phyloP scores from a whole-genome alignment of 176 grass and related monocot genomes.

The Carex kokanica region DNA sequence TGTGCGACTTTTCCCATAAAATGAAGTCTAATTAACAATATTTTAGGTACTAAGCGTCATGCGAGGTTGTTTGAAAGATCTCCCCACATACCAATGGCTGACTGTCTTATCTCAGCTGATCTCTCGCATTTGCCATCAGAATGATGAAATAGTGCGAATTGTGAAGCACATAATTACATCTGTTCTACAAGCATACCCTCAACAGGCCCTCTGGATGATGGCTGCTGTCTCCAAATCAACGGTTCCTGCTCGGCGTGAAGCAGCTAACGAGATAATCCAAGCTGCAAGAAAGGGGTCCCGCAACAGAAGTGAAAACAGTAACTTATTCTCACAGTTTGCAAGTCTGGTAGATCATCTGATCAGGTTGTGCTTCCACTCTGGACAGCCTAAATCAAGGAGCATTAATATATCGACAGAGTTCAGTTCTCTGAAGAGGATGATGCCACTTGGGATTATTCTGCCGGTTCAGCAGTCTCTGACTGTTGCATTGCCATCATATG shows the following conservation, averaged over 20 bases:
- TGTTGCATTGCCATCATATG: constrained; percentile 82
- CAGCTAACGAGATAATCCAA: constrained; percentile 81
- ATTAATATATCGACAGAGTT: constrained; percentile 93
- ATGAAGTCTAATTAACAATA: not conserved
- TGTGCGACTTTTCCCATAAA: not conserved
- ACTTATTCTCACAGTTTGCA: constrained; percentile 72
- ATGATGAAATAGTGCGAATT: constrained; percentile 55
- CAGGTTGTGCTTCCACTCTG: constrained; percentile 87
- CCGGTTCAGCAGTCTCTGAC: constrained; percentile 93
- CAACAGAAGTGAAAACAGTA: constrained; percentile 45
- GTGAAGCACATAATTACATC: constrained; percentile 68
- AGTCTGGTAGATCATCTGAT: constrained; percentile 83
- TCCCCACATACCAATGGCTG: constrained; percentile 94
- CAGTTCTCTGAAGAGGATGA: constrained; percentile 98
- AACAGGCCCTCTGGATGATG: constrained; percentile 99
- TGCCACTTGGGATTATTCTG: constrained; percentile 94
- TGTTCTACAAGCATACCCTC: constrained; percentile 81
- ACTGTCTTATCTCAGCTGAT: constrained; percentile 97
- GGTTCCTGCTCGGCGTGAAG: constrained; percentile 68
- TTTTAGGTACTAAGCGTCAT: constrained; percentile 63
- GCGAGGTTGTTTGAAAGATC: constrained; percentile 77
- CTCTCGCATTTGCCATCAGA: constrained; percentile 91
- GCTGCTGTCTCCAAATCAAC: constrained; percentile 93
- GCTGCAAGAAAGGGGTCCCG: constrained; percentile 64
- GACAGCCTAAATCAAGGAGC: constrained; percentile 60